Evolutionary conservation across 2,329 filamentous ascomycete species (phyloP).

Genomic region (Alternaria hordeiaustralica): DNA sequence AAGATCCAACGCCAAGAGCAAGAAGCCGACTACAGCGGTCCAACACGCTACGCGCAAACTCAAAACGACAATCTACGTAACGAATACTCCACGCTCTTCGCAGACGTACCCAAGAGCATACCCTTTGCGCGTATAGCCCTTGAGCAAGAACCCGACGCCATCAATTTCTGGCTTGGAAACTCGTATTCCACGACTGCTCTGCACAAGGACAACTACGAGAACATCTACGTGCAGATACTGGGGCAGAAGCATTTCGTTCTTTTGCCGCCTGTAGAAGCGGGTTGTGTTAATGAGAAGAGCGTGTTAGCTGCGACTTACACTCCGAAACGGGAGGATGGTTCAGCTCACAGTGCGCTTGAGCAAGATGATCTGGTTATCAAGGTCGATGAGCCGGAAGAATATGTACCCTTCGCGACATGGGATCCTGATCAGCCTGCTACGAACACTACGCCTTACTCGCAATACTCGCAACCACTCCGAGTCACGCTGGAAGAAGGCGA

Average conservation of each 20-base stretch:
- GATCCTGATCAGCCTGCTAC: slow-evolving; percentile 67
- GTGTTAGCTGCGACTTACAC: slow-evolving; percentile 67
- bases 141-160: slow-evolving; percentile 69
- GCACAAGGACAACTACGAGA: slow-evolving; percentile 86
- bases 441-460: slow-evolving; percentile 63
- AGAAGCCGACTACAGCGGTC: neutral
- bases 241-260: slow-evolving; percentile 78
- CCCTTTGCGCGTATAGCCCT: slow-evolving; percentile 78
- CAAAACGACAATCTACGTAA: slow-evolving; percentile 83
- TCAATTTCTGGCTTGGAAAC: slow-evolving; percentile 84
- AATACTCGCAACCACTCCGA: slow-evolving; percentile 65
- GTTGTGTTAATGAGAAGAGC: slow-evolving; percentile 70
- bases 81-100: slow-evolving; percentile 71
- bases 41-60: slow-evolving; percentile 71
- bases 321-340: slow-evolving; percentile 2
- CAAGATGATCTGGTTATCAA: slow-evolving; percentile 35
- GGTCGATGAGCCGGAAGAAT: slow-evolving; percentile 47
- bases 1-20: slow-evolving; percentile 67
- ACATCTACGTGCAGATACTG: slow-evolving; percentile 78
- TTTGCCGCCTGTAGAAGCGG: slow-evolving; percentile 72
- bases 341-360: slow-evolving; percentile 13
- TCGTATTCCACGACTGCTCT: slow-evolving; percentile 71
- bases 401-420: slow-evolving; percentile 74
- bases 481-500: slow-evolving; percentile 75
- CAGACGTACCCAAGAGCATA: slow-evolving; percentile 68